Evolutionary conservation across 495 filamentous ascomycete species (phyloP), one percentile per base, ranked within the genome.

Genomic region (Aspergillus homomorphus): DNA sequence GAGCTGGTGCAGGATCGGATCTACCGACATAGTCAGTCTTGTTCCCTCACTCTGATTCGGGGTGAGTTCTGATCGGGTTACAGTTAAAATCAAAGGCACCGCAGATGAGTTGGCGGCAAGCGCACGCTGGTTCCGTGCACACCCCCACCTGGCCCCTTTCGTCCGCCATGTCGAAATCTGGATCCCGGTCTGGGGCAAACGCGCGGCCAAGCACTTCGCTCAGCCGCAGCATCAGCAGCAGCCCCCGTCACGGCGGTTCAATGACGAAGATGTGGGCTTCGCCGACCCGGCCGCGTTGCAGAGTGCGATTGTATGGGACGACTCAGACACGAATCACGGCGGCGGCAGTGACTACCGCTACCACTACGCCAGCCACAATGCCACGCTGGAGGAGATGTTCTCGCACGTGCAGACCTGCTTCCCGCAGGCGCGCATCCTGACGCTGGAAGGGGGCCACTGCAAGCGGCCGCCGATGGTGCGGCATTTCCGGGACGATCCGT

Each of bases 391-490:
- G 44, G 86, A 89, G 53, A 82, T 87, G 2, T 89, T 90, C 44
- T 64, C 71, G 30, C 85, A 84, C 54, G 74, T 88, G 38, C 70
- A 78, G 49, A 69, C 68, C 24, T 73, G 78, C 9, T 87, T 90
- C 42, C 77, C 82, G 0, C 78, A 83, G 52, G 84, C 81, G 1
- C 80, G 79, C 53, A 79, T 88, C 18, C 69, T 90, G 60, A 90
- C 87, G n/a, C 73, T 90, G 23, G 87, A 90, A 71, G 87, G 85
- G 3, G 88, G 87, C n/a, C 84, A 90, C 59, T 80, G 85, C 61
- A 87, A 86, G 66, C 87, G 86, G 62, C 82, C 87, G 14, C 85
- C 85, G 1, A 80, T 82, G 66, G 81, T 89, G 23, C 73, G 73
- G 48, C 84, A 88, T 58, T 86, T 83, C 54, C 59, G 62, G 22